Percentiles rank a stretch among this genome's conserved stretches.
These are phyloP conservation scores for Xerocomellus amylosporus DNA, from an alignment of 768 basidiomycete species.

Conservation along the genomic window DNA sequence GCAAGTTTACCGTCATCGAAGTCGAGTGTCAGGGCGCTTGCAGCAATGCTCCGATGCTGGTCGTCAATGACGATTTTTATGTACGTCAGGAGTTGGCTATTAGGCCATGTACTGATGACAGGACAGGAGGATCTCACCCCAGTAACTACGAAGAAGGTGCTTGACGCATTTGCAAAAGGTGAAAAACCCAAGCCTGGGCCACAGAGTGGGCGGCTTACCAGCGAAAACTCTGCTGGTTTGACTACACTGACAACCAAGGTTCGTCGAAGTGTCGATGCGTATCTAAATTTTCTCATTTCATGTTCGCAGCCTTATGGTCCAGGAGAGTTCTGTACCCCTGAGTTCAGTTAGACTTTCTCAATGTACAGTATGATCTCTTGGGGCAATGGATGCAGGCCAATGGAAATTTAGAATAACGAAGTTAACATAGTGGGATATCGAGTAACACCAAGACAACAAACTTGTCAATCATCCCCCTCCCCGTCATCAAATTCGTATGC, in stretches of 20 bases:
- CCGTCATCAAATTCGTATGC: constrained; percentile 72
- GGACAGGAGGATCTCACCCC: constrained; percentile 80
- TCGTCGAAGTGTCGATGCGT: constrained; percentile 9
- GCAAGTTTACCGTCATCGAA: constrained; percentile 96
- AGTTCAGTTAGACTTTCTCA: constrained; percentile 62
- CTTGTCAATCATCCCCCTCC: constrained; percentile 71
- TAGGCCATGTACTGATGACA: constrained; percentile 8
- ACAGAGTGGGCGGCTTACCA: constrained; percentile 80
- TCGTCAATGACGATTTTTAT: constrained; percentile 95
- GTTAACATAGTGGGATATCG: background rate
- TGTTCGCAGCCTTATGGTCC: constrained; percentile 81
- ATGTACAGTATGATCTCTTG: background rate
- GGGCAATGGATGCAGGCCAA: background rate
- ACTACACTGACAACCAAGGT: constrained; percentile 79
- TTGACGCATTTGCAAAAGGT: constrained; percentile 77
- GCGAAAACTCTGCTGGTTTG: constrained; percentile 90
- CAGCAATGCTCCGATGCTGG: constrained; percentile 97
- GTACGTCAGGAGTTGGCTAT: constrained; percentile 42
- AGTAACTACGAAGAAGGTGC: constrained; percentile 70
- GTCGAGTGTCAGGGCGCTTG: constrained; percentile 99
- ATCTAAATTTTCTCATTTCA: constrained; percentile 8
- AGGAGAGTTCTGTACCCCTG: constrained; percentile 82
- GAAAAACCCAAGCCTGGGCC: constrained; percentile 92
- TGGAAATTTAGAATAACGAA: background rate
- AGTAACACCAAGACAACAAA: background rate